These are phyloP conservation scores for Papiliotrema terrestris DNA, from an alignment of 1,284 basidiomycete genomes.

Conservation along the genomic window DNA sequence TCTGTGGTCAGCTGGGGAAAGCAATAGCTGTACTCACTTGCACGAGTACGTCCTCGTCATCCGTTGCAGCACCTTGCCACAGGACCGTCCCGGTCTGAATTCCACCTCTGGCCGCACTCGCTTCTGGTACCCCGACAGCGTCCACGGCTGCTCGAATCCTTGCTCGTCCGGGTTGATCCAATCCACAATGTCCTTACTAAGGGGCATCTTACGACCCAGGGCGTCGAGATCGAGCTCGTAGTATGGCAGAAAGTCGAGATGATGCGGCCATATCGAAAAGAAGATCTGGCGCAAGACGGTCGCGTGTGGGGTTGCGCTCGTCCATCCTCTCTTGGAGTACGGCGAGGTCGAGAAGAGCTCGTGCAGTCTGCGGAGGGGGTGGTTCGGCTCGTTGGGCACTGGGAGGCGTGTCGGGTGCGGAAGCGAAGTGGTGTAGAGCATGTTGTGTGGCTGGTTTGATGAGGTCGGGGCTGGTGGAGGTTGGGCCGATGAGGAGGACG, in stretches of 20 bases:
- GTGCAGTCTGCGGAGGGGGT: constrained; percentile 20
- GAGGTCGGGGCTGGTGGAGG: neutral
- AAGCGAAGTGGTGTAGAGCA: neutral
- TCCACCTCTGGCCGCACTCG: constrained; percentile 15
- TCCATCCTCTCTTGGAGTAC: constrained; percentile 7
- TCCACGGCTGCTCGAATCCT: constrained; percentile 13
- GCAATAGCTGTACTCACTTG: constrained; percentile 62
- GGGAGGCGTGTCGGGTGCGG: neutral
- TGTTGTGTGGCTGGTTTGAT: too few relatives aligned
- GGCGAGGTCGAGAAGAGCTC: constrained; percentile 19
- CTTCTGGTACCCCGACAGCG: constrained; percentile 23
- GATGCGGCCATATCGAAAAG: constrained; percentile 21
- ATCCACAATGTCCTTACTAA: constrained; percentile 2
- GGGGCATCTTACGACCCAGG: constrained; percentile 3
- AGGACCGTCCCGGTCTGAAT: constrained; percentile 26
- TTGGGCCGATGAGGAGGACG: neutral
- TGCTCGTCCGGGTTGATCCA: constrained; percentile 7
- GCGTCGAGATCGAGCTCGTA: constrained; percentile 17
- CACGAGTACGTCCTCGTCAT: constrained; percentile 78
- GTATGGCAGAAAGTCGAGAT: neutral
- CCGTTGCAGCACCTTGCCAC: constrained; percentile 40
- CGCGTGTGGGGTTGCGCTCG: constrained; percentile 19
- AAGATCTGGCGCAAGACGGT: constrained; percentile 30
- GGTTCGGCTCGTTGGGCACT: neutral
- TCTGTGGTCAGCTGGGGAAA: constrained; percentile 50